Conservation (phyloP, 495 filamentous ascomycete species). For the Penicillium steckii region DNA sequence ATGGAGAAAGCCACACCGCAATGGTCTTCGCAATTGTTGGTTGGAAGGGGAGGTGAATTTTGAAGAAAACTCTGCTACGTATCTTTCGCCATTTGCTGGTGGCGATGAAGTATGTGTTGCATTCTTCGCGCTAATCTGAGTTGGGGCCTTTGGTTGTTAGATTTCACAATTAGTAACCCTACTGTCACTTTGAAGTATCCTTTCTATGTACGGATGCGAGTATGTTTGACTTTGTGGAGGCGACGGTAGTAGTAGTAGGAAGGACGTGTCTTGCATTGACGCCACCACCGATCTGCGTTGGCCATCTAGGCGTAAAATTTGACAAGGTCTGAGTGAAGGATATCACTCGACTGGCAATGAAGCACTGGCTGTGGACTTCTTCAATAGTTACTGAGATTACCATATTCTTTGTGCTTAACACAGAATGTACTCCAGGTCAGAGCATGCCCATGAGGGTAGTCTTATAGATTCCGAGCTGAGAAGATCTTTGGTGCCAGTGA, state of each 20-base stretch:
- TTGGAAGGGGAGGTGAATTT: background rate
- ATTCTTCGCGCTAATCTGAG: slow-evolving; percentile 4
- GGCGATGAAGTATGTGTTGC: too few species aligned
- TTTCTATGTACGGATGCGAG: background rate
- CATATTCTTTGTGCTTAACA: too few species aligned
- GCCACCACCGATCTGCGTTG: slow-evolving; percentile 19
- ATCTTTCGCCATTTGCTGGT: too few species aligned
- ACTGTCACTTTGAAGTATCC: slow-evolving; percentile 18
- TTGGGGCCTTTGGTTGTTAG: slow-evolving; percentile 4
- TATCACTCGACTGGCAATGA: too few species aligned
- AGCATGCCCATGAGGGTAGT: too few species aligned
- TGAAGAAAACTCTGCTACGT: background rate
- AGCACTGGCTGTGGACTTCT: too few species aligned
- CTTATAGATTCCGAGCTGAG: too few species aligned
- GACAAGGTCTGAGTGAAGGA: too few species aligned
- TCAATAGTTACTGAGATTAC: too few species aligned
- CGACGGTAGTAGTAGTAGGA: background rate
- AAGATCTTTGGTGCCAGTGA: too few species aligned
- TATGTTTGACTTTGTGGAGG: background rate
- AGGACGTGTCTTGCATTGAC: slow-evolving; percentile 24
- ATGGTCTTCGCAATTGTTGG: background rate
- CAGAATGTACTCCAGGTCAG: too few species aligned
- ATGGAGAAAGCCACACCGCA: background rate
- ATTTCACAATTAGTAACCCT: slow-evolving; percentile 5
- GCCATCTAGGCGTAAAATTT: background rate